Conservation (phyloP, 495 filamentous ascomycete species). For the Penicillium malachiteum region DNA sequence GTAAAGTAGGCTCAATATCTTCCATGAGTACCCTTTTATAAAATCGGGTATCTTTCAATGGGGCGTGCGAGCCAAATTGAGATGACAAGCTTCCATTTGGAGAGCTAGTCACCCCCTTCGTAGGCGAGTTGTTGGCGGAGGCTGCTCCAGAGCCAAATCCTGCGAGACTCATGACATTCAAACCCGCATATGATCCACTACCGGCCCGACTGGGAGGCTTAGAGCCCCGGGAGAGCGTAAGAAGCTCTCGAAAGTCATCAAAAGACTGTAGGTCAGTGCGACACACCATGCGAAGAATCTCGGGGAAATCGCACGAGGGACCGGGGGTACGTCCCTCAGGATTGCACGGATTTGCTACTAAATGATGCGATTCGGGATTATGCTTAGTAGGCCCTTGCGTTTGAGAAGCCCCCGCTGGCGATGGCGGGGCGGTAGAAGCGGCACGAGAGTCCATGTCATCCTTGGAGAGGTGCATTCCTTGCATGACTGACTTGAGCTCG, state of each 20-base stretch:
- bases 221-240: conserved; percentile 63
- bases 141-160: conserved; percentile 45
- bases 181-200: conserved; percentile 65
- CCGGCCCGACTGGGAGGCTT: conserved; percentile 61
- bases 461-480: conserved; percentile 72
- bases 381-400: conserved; percentile 17
- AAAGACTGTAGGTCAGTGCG: conserved; percentile 78
- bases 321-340: conserved; percentile 66
- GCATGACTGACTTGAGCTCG: conserved; percentile 88
- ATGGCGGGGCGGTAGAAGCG: conserved; percentile 65
- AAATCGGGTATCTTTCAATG: conserved; percentile 86
- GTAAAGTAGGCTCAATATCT: conserved; percentile 90
- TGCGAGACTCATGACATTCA: conserved; percentile 62
- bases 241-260: conserved; percentile 78
- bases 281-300: conserved; percentile 77
- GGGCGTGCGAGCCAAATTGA: conserved; percentile 37
- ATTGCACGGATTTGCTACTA: conserved; percentile 15
- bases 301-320: conserved; percentile 80
- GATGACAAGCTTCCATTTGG: conserved; percentile 42
- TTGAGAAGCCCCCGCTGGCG: conserved; percentile 50
- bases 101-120: conserved; percentile 40
- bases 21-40: conserved; percentile 86
- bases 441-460: conserved; percentile 64
- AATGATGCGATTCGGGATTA: conserved; percentile 19
- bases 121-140: conserved; percentile 42